Base-by-base conservation (phyloP, 2,329 filamentous ascomycete genomes). In the Alternaria alternata region DNA sequence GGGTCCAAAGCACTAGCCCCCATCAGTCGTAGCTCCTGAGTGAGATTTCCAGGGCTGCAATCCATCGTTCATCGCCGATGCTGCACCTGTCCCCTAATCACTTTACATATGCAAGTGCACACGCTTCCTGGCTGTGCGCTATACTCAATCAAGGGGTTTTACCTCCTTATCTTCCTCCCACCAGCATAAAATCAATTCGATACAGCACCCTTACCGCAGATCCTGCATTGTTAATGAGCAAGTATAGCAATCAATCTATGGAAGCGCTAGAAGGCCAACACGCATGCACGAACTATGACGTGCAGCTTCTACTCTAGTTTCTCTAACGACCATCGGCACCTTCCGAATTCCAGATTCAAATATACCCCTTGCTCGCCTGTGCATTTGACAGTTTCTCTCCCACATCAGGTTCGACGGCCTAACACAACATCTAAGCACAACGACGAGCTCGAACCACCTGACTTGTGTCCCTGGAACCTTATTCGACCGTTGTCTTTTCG, bases 121-220 rank as follows among this genome's bases (percentile, higher is more conserved):
- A 32, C 32, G 22, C 51, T 53, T 61, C 56, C 47, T 32, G 26
- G 48, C 38, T 56, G 42, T 41, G 43, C 51, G 47, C 38, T 56
- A 51, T 48, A 42, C 54, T 53, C 39, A 42, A 54, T 44, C 38
- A 43, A 34, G 55, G 30, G 20, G 14, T 47, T 52, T 57, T 60
- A 39, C 39, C 51, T 52, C 32, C 24, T 56, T 59, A 57, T 58
- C 55, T 56, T 43, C 26, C 41, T 56, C 42, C 57, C 48, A 44
- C 61, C 43, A 55, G 42, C 54, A 57, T 55, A 49, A 56, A 51
- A 39, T 54, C 54, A 51, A 62, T 55, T 30, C 44, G 51, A 62
- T 46, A 62, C 56, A 47, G n/a, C 47, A 57, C 55, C 61, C 65
- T 64, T 46, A 63, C 51, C 43, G 64, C 55, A 65, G 65, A 68